Conservation (phyloP, 257 asterid genomes). For the Nicotiana benthamiana region DNA sequence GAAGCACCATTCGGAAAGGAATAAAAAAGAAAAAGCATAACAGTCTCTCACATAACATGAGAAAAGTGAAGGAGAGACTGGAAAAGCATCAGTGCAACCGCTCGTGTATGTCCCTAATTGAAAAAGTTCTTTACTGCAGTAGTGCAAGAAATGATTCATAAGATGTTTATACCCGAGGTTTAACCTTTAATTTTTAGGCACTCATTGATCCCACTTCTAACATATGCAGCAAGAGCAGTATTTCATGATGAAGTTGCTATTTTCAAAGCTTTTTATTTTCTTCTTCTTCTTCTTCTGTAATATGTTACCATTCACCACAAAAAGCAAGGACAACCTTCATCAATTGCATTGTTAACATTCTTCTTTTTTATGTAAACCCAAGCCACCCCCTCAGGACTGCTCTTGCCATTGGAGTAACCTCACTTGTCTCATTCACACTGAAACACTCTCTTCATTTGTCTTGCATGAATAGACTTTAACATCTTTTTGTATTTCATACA, state of each 20-base stretch:
- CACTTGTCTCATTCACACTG: background rate
- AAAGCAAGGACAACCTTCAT: no score
- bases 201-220: background rate
- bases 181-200: background rate
- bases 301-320: no score
- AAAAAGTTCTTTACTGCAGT: constrained; percentile 4
- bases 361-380: background rate
- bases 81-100: background rate
- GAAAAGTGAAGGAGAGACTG: background rate
- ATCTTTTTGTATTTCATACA: background rate
- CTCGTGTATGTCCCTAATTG: background rate
- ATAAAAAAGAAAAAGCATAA: background rate
- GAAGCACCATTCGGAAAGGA: background rate
- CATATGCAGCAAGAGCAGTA: background rate
- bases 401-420: background rate
- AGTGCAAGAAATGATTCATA: background rate
- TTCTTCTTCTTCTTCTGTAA: background rate
- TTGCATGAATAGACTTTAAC: background rate
- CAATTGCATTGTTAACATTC: background rate
- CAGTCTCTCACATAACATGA: background rate
- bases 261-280: no score
- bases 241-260: background rate
- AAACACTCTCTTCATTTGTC: background rate
- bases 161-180: background rate
- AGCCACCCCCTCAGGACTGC: background rate